Evolutionary conservation across 2,329 filamentous ascomycete species (phyloP), one percentile per base, ranked within the genome.

Genomic region (Cytospora schulzeri): DNA sequence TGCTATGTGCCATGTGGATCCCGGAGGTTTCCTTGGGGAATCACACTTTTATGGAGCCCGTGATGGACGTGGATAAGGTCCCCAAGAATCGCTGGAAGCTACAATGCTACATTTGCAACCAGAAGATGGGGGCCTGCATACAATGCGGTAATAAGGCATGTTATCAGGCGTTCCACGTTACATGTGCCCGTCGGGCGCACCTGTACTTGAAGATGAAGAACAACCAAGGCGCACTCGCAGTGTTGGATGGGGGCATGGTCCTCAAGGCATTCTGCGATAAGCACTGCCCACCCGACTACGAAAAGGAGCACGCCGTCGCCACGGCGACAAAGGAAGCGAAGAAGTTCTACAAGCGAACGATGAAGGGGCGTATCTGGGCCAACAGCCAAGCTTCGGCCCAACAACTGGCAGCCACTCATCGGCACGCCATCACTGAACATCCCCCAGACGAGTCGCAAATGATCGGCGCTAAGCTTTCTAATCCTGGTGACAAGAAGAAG

Each of bases 141-240:
- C 95, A 99, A 76, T 99, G 95, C 76, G 92, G 93, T 66, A 97
- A 98, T 80, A 98, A 97, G 77, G 92, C 90, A 67, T 99, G 95
- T 76, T 99, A 96, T 73, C 90, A 94, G 73, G 95, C 95, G 11
- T 99, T 99, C 75, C 95, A 99, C 77, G 93, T 97, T 62, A 98
- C 95, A 6, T 99, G 95, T 75, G 95, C 95, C 28, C 87, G 95
- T 62, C 88, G 91, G 71, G 93, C 93, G 56, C 89, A 89, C 68
- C 83, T 99, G 0, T 98, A 92, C 73, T 81, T 99, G 69, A 94
- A 94, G 77, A 99, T 99, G 95, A 99, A 98, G 78, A 93, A 93
- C 58, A 91, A 87, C 61, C 91, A 94, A 68, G 91, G 91, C 58
- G 88, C 88, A 15, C 83, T 91, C 35, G 90, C 91, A 22, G 87